Base-by-base conservation (phyloP, 345 rosid species). In the Eucalyptus marginata region DNA sequence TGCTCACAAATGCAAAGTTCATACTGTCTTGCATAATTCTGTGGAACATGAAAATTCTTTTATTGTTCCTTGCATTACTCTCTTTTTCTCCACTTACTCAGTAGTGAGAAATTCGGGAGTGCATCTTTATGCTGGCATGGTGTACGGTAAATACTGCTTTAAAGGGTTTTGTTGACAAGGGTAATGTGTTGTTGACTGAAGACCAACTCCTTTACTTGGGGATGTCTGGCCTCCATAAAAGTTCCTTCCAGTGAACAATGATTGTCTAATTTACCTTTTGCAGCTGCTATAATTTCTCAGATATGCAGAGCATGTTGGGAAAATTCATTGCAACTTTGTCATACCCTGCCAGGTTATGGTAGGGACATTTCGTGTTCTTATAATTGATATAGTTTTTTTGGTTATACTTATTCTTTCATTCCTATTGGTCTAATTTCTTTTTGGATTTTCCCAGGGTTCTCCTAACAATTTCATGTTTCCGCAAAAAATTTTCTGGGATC, bases 271-370 rank as follows among this genome's bases (percentile, higher is more conserved):
- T 89, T 91, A 56, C 89, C 56, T 94, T 85, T 51, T 92, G 92
- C 95, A 97, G 99, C 92, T 94, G 96, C 92, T 91, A 90, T 93
- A 89, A 90, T 83, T 89, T 89, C 89, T 91, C 95, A 52, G 92
- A 90, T 59, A 90, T 88, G 29, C 93, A 92, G 66, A 92, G 93
- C 89, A 91, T 88, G 88, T 89, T 97, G 93, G 94, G 94, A 91
- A 94, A 92, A 66, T 97, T 96, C 89, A 92, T 96, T 5, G 92
- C 94, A 52, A 91, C 97, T 52, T 93, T 96, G 93, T 88, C 94
- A 66, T 97, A 93, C 93, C 94, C 98, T 93, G 94, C 96, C 59
- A 95, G 96, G 91, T 87, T 96, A 68, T 97, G 99, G 99, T 97
- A 92, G 86, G 91, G 83, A 86, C 71, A 64, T 68, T 88, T 24